These are phyloP conservation scores for Komagataea norvegica DNA, from an alignment of 1,139 yeast species.

Conservation along the genomic window DNA sequence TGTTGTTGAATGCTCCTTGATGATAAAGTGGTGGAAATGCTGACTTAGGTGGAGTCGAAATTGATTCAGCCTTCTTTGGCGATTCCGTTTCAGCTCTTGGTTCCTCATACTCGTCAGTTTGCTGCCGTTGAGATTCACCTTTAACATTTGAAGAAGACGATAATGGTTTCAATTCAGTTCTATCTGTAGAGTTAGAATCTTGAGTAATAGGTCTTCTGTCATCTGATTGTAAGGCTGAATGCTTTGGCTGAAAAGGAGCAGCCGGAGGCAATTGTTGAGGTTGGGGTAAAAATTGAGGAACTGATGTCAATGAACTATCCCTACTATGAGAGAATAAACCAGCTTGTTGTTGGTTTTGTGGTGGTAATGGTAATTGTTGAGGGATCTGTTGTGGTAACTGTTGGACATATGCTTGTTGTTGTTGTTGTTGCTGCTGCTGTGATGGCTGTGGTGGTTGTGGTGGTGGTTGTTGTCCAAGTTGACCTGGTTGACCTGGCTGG, in stretches of 20 bases:
- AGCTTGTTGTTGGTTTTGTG: conserved; percentile 12
- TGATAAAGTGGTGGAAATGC: conserved; percentile 11
- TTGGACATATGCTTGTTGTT: no score
- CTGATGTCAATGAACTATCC: conserved; percentile 16
- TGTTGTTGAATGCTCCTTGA: conserved; percentile 4
- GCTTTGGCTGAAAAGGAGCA: conserved; percentile 6
- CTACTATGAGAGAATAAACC: conserved; percentile 17
- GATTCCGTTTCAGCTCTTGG: conserved; percentile 28
- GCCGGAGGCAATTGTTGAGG: conserved; percentile 8
- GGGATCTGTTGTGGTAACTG: conserved; percentile 8
- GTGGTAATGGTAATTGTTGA: conserved; percentile 14
- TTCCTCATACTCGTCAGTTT: conserved; percentile 11
- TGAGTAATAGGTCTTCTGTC: conserved; percentile 22
- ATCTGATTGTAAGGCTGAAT: not conserved
- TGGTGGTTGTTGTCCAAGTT: conserved; percentile 10
- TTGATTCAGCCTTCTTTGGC: conserved; percentile 27
- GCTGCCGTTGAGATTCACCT: conserved; percentile 2
- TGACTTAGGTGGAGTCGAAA: conserved; percentile 13
- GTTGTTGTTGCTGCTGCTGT: conserved; percentile 12
- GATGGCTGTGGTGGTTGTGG: conserved; percentile 17
- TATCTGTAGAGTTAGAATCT: conserved; percentile 19
- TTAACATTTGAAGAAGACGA: conserved; percentile 3
- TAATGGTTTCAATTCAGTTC: conserved; percentile 15
- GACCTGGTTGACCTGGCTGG: conserved; percentile 13
- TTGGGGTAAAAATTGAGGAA: conserved; percentile 18